These are phyloP conservation scores for Boletus insuetus DNA, from an alignment of 768 basidiomycete genomes.

Conservation along the genomic window DNA sequence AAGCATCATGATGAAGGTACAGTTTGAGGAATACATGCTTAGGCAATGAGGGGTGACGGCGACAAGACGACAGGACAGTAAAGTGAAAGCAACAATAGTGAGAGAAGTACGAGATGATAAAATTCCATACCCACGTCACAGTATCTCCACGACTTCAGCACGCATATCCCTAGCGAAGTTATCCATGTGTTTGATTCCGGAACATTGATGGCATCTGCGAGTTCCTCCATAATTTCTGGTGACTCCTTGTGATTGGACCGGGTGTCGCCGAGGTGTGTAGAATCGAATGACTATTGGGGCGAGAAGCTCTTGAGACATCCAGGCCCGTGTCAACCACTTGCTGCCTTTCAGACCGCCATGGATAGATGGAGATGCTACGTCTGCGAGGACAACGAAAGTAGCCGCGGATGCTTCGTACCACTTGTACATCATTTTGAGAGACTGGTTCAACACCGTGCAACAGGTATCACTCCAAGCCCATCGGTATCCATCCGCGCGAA, in stretches of 20 bases:
- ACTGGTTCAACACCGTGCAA: conserved; percentile 8
- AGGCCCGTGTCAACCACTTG: conserved; percentile 11
- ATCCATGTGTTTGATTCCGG: neutral
- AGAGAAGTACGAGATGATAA: too few relatives aligned
- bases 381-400: neutral
- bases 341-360: neutral
- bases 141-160: neutral
- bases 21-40: too few relatives aligned
- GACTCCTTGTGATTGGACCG: conserved; percentile 10
- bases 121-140: neutral
- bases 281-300: conserved; percentile 7
- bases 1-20: too few relatives aligned
- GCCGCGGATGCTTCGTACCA: conserved; percentile 10
- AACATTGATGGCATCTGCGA: conserved; percentile 4
- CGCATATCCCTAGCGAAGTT: neutral
- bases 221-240: conserved; percentile 7
- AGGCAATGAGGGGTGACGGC: too few relatives aligned
- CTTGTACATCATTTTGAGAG: conserved; percentile 13
- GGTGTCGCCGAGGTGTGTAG: conserved; percentile 2
- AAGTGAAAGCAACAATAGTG: too few relatives aligned
- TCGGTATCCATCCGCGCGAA: conserved; percentile 1
- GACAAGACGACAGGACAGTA: too few relatives aligned
- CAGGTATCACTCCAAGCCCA: conserved; percentile 16
- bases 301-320: conserved; percentile 18
- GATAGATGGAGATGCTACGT: neutral